These are phyloP conservation scores for Picea glauca DNA, from an alignment of 75 land plant species.

Conservation along the genomic window DNA sequence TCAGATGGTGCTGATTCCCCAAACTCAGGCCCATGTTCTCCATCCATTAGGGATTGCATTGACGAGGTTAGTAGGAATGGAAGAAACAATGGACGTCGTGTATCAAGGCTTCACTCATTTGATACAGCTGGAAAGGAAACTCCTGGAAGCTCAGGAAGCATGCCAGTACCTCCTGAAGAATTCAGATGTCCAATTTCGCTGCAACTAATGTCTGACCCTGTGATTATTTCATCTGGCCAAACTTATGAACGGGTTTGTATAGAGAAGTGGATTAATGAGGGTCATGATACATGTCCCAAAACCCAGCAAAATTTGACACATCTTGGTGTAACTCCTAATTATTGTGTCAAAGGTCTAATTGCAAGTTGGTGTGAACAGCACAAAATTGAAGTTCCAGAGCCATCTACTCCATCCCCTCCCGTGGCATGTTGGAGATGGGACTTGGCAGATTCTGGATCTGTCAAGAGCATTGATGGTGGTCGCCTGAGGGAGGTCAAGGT, in stretches of 20 bases:
- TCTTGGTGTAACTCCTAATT: slow-evolving; percentile 79
- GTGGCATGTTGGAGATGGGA: slow-evolving; percentile 57
- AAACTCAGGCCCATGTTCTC: slow-evolving; percentile 59
- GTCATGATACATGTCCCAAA: slow-evolving; percentile 89
- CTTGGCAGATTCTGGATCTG: slow-evolving; percentile 37
- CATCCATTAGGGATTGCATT: slow-evolving; percentile 37
- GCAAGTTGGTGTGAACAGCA: slow-evolving; percentile 90
- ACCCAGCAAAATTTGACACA: slow-evolving; percentile 83
- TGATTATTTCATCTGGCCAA: slow-evolving; percentile 92
- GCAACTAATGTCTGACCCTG: slow-evolving; percentile 97
- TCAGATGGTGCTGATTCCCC: slow-evolving; percentile 69
- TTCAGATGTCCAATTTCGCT: slow-evolving; percentile 94
- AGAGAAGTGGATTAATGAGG: slow-evolving; percentile 91
- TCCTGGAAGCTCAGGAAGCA: slow-evolving; percentile 24
- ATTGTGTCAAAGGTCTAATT: slow-evolving; percentile 90
- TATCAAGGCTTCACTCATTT: slow-evolving; percentile 44
- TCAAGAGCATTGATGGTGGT: slow-evolving; percentile 23
- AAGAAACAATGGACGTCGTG: slow-evolving; percentile 37
- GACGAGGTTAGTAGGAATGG: slow-evolving; percentile 21
- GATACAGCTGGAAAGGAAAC: slow-evolving; percentile 26
- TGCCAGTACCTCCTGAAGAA: slow-evolving; percentile 75
- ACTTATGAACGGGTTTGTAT: slow-evolving; percentile 92
- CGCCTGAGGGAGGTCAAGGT: slow-evolving; percentile 40
- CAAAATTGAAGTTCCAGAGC: slow-evolving; percentile 50
- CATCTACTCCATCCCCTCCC: slow-evolving; percentile 74